Base-by-base conservation (phyloP, 2,329 filamentous ascomycete genomes). In the Tolypocladium ophioglossoides region DNA sequence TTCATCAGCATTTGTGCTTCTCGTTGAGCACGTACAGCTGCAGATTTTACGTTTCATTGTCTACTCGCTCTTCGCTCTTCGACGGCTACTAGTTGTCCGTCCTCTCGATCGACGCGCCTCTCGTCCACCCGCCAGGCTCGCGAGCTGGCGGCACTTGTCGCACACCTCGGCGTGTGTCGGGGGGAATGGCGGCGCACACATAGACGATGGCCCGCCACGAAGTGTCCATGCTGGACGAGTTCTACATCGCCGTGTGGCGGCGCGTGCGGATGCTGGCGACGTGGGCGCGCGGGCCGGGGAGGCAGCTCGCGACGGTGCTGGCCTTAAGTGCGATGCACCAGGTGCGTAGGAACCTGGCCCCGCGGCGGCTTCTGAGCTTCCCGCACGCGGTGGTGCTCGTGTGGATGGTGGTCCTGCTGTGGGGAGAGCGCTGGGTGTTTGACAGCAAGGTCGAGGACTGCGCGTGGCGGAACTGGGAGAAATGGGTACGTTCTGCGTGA, bases 391-490 rank as follows among this genome's bases (percentile, higher is more conserved):
- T 95, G 59, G 82, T 88, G 20, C 66, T 80, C 14, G 56, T 91
- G 48, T 99, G 94, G 92, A 63, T 91, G 41, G 68, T 89, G 24
- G 78, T 87, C 22, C 64, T 99, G 58, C 82, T 94, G 59, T 94
- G 89, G 83, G 91, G 92, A 1, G 94, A 99, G 74, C 78, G 87
- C 56, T 87, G 81, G 70, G 79, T 86, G 38, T 97, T 95, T 68
- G 76, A 79, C 52, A 81, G 80, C 58, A 84, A 80, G 56, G 81
- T 96, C 18, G 74, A 80, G 54, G 77, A 74, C 52, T 99, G 94
- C 70, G 73, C 80, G 53, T 99, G 94, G 94, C 78, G 82, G 38
- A 80, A 80, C 41, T 99, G 94, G 94, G 94, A 99, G 75, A 79
- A 82, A 70, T 99, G 94, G 91, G 91, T 95, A 77, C 65, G 81